These are phyloP conservation scores for Eucalyptus dawsonii DNA, from an alignment of 345 rosid species.

Conservation along the genomic window DNA sequence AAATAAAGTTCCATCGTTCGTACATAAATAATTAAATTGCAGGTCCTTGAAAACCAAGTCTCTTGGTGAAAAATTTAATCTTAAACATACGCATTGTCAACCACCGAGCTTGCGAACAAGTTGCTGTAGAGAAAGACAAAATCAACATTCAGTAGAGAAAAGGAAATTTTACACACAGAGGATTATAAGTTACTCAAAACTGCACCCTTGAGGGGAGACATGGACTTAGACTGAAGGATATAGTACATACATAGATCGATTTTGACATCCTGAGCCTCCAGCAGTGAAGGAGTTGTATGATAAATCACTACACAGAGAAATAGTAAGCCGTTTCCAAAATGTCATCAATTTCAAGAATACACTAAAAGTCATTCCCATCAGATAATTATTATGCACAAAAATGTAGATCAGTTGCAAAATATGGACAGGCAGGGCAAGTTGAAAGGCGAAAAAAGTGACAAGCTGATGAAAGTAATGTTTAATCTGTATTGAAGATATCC, in stretches of 20 bases:
- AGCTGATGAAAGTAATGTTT: not conserved
- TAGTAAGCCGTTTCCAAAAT: not conserved
- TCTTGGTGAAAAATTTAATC: not conserved
- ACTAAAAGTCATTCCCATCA: not conserved
- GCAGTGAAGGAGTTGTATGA: too few species aligned
- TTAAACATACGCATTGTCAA: slow-evolving; percentile 3
- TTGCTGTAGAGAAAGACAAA: slow-evolving; percentile 6
- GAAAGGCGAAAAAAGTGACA: not conserved
- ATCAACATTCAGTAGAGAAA: not conserved
- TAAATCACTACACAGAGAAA: slow-evolving; percentile 9
- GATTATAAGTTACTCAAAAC: not conserved
- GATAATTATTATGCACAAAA: not conserved
- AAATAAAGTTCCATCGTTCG: not conserved
- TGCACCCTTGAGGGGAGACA: not conserved
- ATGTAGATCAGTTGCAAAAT: not conserved
- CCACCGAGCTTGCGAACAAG: slow-evolving; percentile 20
- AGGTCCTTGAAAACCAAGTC: not conserved
- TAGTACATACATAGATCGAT: not conserved
- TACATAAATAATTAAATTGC: not conserved
- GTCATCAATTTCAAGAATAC: not conserved
- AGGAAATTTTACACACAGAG: not conserved
- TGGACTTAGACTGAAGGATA: not conserved
- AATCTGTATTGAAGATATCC: not conserved
- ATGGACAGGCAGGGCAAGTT: not conserved
- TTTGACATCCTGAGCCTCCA: slow-evolving; percentile 4